Evolutionary conservation across 1,139 yeast species (phyloP), one percentile per base, ranked within the genome.

Genomic region (Sugiyamaella sp.): DNA sequence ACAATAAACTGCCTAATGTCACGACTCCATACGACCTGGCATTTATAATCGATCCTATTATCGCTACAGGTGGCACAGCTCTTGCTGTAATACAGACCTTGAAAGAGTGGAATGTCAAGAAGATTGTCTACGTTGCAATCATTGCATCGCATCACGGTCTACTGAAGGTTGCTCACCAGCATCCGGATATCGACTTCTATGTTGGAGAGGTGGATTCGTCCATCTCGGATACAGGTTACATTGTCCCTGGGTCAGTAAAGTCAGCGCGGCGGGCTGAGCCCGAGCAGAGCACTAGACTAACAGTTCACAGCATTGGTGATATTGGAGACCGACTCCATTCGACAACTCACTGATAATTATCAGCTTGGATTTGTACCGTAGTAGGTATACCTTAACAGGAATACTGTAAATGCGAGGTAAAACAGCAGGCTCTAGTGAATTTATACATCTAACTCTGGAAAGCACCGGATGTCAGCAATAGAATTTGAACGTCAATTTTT

Each of bases 1-100:
- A 70, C 62, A 70, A 69, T 60, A 69, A 69, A 56, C 64, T 70
- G 35, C 71, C 71, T 22, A 64, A 63, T 8, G 56, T 59, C 32
- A 46, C 56, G 14, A 52, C 49, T 21, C 58, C 61, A 9, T 58
- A 52, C 41, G 67, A 65, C 24, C 43, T 66, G 16, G 74, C 71
- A 5, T 60, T 68, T 57, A 66, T 70, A 10, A 55, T 70, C 16
- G 74, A 70, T 49, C 74, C 74, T 17, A 66, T 70, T 20, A 64
- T 70, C 50, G 74, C 74, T 8, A 70, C 74, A 6, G 74, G 74
- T 14, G 72, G 71, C 16, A 70, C 74, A 16, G 71, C 71, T 16
- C 60, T 60, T 22, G 73, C 74, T 4, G 73, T 67, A 19, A 63
- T 70, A 47, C 68, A 66, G 47, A 65, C 69, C 1, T 57, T 67